Percentiles rank a stretch among this genome's conserved stretches.
These are phyloP conservation scores for Fusarium chaquense DNA, from an alignment of 2,329 filamentous ascomycete genomes.

Conservation along the genomic window DNA sequence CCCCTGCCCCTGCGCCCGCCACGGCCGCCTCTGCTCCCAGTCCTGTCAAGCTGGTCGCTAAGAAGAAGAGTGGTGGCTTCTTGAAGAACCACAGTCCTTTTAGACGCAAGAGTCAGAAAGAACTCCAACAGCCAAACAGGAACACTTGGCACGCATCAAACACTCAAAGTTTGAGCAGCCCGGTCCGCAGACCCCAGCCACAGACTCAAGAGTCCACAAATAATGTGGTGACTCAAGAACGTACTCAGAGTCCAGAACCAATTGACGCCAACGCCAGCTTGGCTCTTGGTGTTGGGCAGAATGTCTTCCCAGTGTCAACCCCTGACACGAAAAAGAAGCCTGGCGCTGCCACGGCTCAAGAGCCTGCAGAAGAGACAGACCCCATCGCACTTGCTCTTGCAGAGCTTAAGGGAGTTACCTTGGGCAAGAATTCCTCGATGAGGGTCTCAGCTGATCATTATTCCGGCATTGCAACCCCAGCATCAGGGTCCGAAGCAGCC, in stretches of 20 bases:
- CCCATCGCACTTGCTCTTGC: constrained; percentile 93
- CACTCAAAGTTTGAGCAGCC: constrained; percentile 46
- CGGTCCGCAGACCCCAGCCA: constrained; percentile 55
- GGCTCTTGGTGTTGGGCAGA: constrained; percentile 93
- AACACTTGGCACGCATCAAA: constrained; percentile 69
- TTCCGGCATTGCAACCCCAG: constrained; percentile 90
- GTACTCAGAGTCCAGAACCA: constrained; percentile 78
- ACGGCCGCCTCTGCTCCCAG: constrained; percentile 43
- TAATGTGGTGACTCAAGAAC: constrained; percentile 54
- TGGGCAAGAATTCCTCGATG: constrained; percentile 80
- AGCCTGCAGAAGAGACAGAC: constrained; percentile 74
- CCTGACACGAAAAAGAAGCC: constrained; percentile 69
- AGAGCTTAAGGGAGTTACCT: constrained; percentile 85
- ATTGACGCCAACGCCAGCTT: constrained; percentile 93
- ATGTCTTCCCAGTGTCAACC: constrained; percentile 92
- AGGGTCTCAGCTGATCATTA: constrained; percentile 97
- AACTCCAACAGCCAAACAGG: constrained; percentile 63
- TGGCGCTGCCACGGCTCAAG: constrained; percentile 48
- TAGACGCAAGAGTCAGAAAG: constrained; percentile 89
- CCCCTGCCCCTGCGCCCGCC: background rate
- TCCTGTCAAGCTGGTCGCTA: constrained; percentile 74
- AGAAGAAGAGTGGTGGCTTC: constrained; percentile 84
- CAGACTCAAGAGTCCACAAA: constrained; percentile 55
- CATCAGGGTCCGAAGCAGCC: constrained; percentile 61
- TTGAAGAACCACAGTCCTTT: constrained; percentile 96